These are phyloP conservation scores for Lathyrus aphaca DNA, from an alignment of 306 rosid species.

Conservation along the genomic window DNA sequence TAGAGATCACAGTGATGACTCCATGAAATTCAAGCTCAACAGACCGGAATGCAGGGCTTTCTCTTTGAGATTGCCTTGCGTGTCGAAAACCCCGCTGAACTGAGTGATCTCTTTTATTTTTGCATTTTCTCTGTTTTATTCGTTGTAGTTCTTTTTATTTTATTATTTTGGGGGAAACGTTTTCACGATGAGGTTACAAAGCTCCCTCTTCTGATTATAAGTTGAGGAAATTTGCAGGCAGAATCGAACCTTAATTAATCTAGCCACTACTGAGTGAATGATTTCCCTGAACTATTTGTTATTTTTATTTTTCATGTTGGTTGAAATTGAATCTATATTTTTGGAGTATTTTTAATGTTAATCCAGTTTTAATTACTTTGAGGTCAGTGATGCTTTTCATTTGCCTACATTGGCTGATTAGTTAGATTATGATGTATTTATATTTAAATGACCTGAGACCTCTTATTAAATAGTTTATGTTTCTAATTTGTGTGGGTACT, in stretches of 20 bases:
- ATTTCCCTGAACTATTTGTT: no score
- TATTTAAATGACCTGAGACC: no score
- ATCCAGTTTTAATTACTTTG: no score
- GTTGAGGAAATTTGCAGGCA: slow-evolving; percentile 72
- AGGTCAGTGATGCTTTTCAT: no score
- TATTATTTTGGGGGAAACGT: slow-evolving; percentile 44
- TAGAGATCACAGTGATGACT: slow-evolving; percentile 51
- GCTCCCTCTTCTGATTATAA: slow-evolving; percentile 77
- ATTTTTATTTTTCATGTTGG: no score
- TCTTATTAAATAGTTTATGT: no score
- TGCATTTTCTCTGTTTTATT: background rate
- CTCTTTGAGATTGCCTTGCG: slow-evolving; percentile 55
- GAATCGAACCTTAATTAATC: slow-evolving; percentile 68
- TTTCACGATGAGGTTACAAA: slow-evolving; percentile 59
- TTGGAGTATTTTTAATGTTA: no score
- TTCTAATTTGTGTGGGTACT: no score
- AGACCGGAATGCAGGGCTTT: slow-evolving; percentile 90
- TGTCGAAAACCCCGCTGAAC: slow-evolving; percentile 94
- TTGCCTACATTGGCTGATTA: no score
- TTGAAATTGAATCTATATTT: no score
- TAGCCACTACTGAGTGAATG: slow-evolving; percentile 69
- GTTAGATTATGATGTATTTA: no score
- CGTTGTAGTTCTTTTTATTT: background rate
- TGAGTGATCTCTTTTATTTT: slow-evolving; percentile 59
- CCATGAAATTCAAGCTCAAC: slow-evolving; percentile 95